phyloP scores from a whole-genome alignment of 2,329 filamentous ascomycete genomes.

The Lachnellula hyalina region DNA sequence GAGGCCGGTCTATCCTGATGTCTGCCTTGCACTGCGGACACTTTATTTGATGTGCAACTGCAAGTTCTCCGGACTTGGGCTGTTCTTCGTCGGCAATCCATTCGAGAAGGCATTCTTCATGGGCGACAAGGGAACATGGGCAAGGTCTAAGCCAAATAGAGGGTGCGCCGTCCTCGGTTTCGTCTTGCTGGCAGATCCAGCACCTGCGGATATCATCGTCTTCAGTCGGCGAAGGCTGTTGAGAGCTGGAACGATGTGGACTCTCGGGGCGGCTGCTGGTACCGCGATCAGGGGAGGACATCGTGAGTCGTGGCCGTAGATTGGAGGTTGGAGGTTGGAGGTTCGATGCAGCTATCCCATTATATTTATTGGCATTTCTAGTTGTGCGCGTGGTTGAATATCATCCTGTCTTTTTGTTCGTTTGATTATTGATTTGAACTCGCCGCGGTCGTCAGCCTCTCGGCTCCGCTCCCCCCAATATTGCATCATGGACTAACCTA shows the following conservation, averaged over 20 bases:
- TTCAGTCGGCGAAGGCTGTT: background rate
- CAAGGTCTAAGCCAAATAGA: conserved; percentile 79
- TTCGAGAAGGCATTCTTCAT: conserved; percentile 82
- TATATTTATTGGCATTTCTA: conserved; percentile 15
- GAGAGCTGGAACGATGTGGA: background rate
- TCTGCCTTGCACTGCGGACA: conserved; percentile 88
- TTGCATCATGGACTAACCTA: too few relatives aligned
- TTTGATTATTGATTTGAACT: too few relatives aligned
- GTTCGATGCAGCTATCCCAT: background rate
- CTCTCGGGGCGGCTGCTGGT: background rate
- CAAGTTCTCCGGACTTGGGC: conserved; percentile 44
- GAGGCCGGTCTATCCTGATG: conserved; percentile 71
- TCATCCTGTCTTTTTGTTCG: too few relatives aligned
- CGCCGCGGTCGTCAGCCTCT: too few relatives aligned
- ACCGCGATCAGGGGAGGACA: background rate
- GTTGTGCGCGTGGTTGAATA: conserved; percentile 8
- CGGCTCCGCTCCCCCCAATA: too few relatives aligned
- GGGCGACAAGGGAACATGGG: conserved; percentile 82
- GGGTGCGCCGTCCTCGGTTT: conserved; percentile 43
- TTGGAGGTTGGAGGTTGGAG: background rate
- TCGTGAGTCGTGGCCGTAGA: background rate
- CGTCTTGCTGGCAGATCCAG: conserved; percentile 59
- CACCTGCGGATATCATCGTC: conserved; percentile 38
- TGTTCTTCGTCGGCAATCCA: conserved; percentile 90
- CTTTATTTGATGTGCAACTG: conserved; percentile 57